Evolutionary conservation across 495 filamentous ascomycete species (phyloP).

Genomic region (Filosporella fistucella): DNA sequence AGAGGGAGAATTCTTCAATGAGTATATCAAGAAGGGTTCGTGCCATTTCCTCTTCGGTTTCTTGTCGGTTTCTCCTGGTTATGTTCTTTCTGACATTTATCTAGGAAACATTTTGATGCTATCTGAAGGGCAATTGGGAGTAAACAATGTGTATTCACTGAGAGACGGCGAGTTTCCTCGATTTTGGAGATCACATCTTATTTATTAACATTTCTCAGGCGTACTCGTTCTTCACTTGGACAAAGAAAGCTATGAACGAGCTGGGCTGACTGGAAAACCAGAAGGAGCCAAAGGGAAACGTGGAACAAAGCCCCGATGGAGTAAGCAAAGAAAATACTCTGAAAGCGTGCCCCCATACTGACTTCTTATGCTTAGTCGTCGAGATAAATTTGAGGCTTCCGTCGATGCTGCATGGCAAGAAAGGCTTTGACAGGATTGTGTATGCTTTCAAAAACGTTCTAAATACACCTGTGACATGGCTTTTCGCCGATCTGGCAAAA

Average conservation of each 20-base stretch:
- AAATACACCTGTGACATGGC: slow-evolving; percentile 66
- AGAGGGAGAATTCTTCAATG: slow-evolving; percentile 74
- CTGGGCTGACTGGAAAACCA: slow-evolving; percentile 75
- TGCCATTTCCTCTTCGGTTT: not conserved
- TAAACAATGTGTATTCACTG: slow-evolving; percentile 75
- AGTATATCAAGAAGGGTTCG: slow-evolving; percentile 82
- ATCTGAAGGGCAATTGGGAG: slow-evolving; percentile 75
- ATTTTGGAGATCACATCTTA: slow-evolving; percentile 10
- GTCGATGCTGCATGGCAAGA: slow-evolving; percentile 87
- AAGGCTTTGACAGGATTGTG: slow-evolving; percentile 79
- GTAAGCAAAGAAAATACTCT: too few species aligned
- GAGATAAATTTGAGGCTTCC: slow-evolving; percentile 75
- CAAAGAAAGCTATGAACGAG: slow-evolving; percentile 79
- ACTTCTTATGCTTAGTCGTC: slow-evolving; percentile 52
- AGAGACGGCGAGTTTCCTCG: slow-evolving; percentile 49
- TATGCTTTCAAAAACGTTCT: slow-evolving; percentile 85
- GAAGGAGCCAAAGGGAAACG: slow-evolving; percentile 50
- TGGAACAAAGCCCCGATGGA: slow-evolving; percentile 44
- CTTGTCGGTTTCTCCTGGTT: not conserved
- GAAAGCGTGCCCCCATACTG: not conserved
- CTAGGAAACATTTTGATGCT: slow-evolving; percentile 87
- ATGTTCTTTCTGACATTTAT: not conserved
- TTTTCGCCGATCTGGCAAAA: slow-evolving; percentile 62
- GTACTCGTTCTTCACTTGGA: slow-evolving; percentile 72
- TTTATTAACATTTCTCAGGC: slow-evolving; percentile 40